A percentile compares a stretch with the other conserved stretches of the same genome.
phyloP scores from a whole-genome alignment of 352 stramenopile species.

The Aphanomyces invadans region DNA sequence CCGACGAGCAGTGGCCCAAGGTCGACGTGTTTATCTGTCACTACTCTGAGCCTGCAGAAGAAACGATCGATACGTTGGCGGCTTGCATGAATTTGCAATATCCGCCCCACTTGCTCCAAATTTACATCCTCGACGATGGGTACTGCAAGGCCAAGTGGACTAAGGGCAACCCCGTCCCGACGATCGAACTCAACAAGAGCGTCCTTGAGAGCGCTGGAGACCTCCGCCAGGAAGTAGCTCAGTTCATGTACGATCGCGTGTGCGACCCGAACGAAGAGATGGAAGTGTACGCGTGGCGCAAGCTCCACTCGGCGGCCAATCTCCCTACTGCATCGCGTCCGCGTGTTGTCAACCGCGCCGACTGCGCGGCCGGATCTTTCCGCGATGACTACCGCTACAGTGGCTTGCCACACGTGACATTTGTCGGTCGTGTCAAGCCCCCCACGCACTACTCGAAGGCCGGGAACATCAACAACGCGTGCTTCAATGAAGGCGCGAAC shows the following conservation, averaged over 20 bases:
- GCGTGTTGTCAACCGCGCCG: constrained; percentile 60
- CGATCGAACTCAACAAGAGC: constrained; percentile 65
- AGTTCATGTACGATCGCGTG: constrained; percentile 86
- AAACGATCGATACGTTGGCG: constrained; percentile 79
- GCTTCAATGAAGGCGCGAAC: constrained; percentile 82
- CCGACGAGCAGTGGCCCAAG: constrained; percentile 75
- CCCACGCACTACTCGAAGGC: constrained; percentile 76
- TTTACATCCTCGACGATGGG: constrained; percentile 78
- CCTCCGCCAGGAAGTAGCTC: constrained; percentile 69
- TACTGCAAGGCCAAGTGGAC: constrained; percentile 79
- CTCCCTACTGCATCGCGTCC: constrained; percentile 57
- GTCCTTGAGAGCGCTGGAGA: constrained; percentile 74
- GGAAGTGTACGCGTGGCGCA: constrained; percentile 82
- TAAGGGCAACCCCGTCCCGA: constrained; percentile 54
- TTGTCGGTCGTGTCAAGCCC: constrained; percentile 68
- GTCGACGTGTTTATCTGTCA: constrained; percentile 75
- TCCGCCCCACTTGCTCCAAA: constrained; percentile 74
- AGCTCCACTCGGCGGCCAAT: constrained; percentile 76
- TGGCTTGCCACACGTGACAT: constrained; percentile 68
- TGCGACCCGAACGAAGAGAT: constrained; percentile 82
- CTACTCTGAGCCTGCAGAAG: constrained; percentile 75
- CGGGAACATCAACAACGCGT: constrained; percentile 85
- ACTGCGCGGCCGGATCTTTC: constrained; percentile 75
- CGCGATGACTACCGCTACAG: constrained; percentile 82
- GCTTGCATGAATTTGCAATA: constrained; percentile 83